Percentiles rank a stretch among this genome's conserved stretches.
These are phyloP conservation scores for Oryza punctata DNA, from an alignment of 176 grass and related monocot species.

Conservation along the genomic window DNA sequence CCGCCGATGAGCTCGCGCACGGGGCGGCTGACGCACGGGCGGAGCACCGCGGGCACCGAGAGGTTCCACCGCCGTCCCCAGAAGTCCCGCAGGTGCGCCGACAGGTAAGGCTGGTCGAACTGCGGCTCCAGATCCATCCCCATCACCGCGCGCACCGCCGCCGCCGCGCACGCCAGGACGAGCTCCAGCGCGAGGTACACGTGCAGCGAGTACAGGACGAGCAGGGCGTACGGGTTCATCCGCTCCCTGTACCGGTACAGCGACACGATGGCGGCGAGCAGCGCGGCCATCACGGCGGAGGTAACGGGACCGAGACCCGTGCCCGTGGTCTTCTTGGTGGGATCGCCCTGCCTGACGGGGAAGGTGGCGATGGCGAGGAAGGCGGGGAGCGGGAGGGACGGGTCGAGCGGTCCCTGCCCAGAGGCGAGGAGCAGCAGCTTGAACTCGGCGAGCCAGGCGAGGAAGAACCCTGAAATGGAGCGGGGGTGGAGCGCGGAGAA, in stretches of 20 bases:
- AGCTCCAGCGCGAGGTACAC: constrained; percentile 63
- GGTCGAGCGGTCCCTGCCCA: constrained; percentile 50
- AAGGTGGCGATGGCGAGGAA: constrained; percentile 46
- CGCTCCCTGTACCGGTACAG: constrained; percentile 34
- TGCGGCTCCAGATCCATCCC: constrained; percentile 62
- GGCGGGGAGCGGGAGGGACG: constrained; percentile 44
- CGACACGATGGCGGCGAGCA: constrained; percentile 53
- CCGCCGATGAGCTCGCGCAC: constrained; percentile 11
- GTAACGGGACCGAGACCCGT: neutral
- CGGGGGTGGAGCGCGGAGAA: constrained; percentile 59
- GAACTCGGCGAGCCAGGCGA: constrained; percentile 63
- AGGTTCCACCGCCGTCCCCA: constrained; percentile 86
- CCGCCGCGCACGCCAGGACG: constrained; percentile 43
- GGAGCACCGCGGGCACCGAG: constrained; percentile 58
- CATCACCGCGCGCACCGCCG: constrained; percentile 29
- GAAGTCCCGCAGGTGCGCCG: constrained; percentile 54
- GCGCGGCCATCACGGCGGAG: constrained; percentile 42
- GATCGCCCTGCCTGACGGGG: constrained; percentile 37
- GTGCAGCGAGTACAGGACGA: constrained; percentile 54
- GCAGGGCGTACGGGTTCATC: constrained; percentile 37
- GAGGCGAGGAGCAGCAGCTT: constrained; percentile 62
- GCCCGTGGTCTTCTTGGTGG: neutral
- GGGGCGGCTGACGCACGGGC: constrained; percentile 57
- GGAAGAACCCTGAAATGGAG: constrained; percentile 65
- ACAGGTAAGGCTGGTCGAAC: constrained; percentile 66